Conservation (phyloP, 139 green algal species). For the Nannochloris sp. region DNA sequence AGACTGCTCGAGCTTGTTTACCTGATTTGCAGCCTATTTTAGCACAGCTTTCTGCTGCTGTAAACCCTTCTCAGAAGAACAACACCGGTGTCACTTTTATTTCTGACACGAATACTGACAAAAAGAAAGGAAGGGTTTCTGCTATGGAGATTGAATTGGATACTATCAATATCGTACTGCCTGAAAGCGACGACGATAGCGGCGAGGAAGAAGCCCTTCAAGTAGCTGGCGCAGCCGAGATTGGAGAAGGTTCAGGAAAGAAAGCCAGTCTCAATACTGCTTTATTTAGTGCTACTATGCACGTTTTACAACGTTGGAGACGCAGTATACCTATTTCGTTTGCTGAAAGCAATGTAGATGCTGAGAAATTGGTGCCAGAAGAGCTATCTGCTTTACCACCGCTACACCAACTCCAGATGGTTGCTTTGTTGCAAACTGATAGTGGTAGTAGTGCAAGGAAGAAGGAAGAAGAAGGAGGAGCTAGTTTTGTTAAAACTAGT, state of each 20-base stretch:
- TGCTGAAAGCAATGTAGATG: constrained; percentile 34
- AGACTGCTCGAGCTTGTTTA: constrained; percentile 15
- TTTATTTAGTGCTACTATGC: constrained; percentile 21
- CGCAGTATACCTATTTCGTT: constrained; percentile 29
- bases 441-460: neutral
- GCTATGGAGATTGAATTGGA: no score
- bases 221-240: neutral
- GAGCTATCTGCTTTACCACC: constrained; percentile 1
- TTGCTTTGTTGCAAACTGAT: neutral
- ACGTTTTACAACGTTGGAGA: constrained; percentile 21
- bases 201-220: neutral
- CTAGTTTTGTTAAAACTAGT: neutral
- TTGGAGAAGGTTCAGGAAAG: neutral
- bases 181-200: constrained; percentile 10
- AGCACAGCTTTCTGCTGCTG: constrained; percentile 17
- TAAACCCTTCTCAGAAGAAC: neutral
- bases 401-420: constrained; percentile 16
- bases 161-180: no score
- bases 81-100: no score
- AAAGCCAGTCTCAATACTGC: constrained; percentile 7
- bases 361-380: constrained; percentile 23
- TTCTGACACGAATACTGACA: no score
- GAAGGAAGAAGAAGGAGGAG: neutral
- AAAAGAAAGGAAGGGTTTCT: no score
- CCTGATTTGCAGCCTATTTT: constrained; percentile 41